These are phyloP conservation scores for Daldinia bambusicola DNA, from an alignment of 495 filamentous ascomycete genomes.

Conservation along the genomic window DNA sequence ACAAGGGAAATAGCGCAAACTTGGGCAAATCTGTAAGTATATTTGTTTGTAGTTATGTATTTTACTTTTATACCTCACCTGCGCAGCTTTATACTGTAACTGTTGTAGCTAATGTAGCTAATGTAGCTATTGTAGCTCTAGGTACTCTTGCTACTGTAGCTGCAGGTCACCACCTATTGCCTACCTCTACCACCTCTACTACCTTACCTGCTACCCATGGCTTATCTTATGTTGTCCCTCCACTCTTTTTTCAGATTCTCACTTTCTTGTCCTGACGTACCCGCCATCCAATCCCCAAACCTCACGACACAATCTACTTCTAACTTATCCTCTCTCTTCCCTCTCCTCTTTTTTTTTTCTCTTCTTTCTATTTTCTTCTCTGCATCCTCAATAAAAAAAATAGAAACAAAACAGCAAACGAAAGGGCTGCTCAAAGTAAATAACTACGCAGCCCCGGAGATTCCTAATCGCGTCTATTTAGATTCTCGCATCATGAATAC, in stretches of 20 bases:
- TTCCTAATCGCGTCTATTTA: slow-evolving; percentile 13
- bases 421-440: neutral
- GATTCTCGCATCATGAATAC: slow-evolving; percentile 38
- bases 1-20: slow-evolving; percentile 1
- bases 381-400: slow-evolving; percentile 2
- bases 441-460: neutral
- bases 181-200: slow-evolving; percentile 13
- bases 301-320: slow-evolving; percentile 38
- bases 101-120: too few relatives aligned
- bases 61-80: neutral
- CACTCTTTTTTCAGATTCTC: slow-evolving; percentile 25
- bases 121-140: too few relatives aligned
- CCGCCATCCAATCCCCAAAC: slow-evolving; percentile 40
- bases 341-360: slow-evolving; percentile 10
- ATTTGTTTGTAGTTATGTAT: neutral
- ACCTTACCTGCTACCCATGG: slow-evolving; percentile 1
- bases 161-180: slow-evolving; percentile 23
- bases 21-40: slow-evolving; percentile 12
- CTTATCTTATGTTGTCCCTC: slow-evolving; percentile 35
- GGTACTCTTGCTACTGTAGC: neutral
- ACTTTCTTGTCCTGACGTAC: slow-evolving; percentile 41
- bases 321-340: slow-evolving; percentile 14
- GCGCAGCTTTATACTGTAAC: neutral
- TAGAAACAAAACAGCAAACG: neutral
- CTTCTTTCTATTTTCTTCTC: slow-evolving; percentile 8